phyloP scores from a whole-genome alignment of 139 green algal species.

The Chlamydomonas incerta region DNA sequence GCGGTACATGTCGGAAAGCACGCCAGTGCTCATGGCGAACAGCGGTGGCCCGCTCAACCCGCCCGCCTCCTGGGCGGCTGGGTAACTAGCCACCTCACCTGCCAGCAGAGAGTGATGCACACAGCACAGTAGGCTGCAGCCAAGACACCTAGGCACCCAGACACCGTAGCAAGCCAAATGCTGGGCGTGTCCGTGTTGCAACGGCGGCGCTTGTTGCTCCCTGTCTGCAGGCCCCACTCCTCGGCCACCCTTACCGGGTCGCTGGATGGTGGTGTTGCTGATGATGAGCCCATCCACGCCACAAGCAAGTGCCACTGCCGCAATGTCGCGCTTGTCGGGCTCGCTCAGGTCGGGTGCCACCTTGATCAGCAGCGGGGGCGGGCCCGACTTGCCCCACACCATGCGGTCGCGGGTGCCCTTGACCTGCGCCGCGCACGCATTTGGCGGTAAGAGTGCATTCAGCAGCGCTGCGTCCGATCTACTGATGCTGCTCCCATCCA shows the following conservation, averaged over 20 bases:
- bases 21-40: slow-evolving; percentile 81
- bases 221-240: too few species aligned
- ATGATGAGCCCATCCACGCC: slow-evolving; percentile 92
- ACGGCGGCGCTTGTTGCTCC: too few species aligned
- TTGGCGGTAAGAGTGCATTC: too few species aligned
- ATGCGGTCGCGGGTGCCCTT: slow-evolving; percentile 78
- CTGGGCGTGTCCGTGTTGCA: too few species aligned
- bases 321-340: slow-evolving; percentile 90
- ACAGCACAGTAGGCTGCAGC: background rate
- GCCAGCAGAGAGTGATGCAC: background rate
- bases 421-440: too few species aligned
- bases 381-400: slow-evolving; percentile 62
- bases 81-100: slow-evolving; percentile 62
- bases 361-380: slow-evolving; percentile 39
- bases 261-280: slow-evolving; percentile 92
- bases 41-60: slow-evolving; percentile 92
- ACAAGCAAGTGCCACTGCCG: slow-evolving; percentile 72
- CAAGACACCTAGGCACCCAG: too few species aligned
- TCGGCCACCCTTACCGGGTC: slow-evolving; percentile 70
- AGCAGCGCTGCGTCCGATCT: too few species aligned
- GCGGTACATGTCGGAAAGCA: slow-evolving; percentile 89
- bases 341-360: slow-evolving; percentile 92
- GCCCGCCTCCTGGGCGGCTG: slow-evolving; percentile 75
- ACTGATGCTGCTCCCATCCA: too few species aligned
- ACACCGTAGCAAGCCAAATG: too few species aligned